These are phyloP conservation scores for Colletotrichum salicis DNA, from an alignment of 2,329 filamentous ascomycete species.

Conservation along the genomic window DNA sequence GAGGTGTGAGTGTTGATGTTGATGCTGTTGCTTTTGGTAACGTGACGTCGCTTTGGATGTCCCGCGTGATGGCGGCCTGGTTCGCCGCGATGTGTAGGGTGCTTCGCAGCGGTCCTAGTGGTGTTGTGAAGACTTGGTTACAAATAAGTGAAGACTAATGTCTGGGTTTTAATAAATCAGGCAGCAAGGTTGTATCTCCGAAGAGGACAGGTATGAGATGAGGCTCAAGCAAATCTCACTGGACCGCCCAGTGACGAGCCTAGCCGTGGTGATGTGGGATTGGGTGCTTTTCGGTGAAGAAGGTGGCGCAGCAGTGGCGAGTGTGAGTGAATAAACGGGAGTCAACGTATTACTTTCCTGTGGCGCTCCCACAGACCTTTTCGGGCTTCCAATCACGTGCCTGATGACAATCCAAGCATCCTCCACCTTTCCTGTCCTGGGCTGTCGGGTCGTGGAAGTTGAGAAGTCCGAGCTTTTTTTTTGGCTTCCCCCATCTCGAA, in stretches of 20 bases:
- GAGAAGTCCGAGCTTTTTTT: too few species aligned
- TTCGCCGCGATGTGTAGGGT: background rate
- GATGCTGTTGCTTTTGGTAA: background rate
- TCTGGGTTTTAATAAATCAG: background rate
- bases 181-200: background rate
- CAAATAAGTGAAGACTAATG: background rate
- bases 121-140: background rate
- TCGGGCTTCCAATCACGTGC: too few species aligned
- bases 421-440: too few species aligned
- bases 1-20: background rate
- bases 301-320: constrained; percentile 21
- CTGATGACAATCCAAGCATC: too few species aligned
- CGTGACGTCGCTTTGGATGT: constrained; percentile 1
- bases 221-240: background rate
- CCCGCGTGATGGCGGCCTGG: background rate
- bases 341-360: constrained; percentile 6
- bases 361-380: constrained; percentile 5
- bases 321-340: constrained; percentile 2
- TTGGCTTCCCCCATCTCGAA: too few species aligned
- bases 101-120: background rate
- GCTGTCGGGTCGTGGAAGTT: too few species aligned
- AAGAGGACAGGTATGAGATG: constrained; percentile 17
- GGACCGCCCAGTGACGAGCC: background rate
- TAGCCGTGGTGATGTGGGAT: background rate
- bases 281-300: constrained; percentile 1